A percentile compares a stretch with the other conserved stretches of the same genome.
These are phyloP conservation scores for Vitis cinerea DNA, from an alignment of 164 flowering plant species.

Conservation along the genomic window DNA sequence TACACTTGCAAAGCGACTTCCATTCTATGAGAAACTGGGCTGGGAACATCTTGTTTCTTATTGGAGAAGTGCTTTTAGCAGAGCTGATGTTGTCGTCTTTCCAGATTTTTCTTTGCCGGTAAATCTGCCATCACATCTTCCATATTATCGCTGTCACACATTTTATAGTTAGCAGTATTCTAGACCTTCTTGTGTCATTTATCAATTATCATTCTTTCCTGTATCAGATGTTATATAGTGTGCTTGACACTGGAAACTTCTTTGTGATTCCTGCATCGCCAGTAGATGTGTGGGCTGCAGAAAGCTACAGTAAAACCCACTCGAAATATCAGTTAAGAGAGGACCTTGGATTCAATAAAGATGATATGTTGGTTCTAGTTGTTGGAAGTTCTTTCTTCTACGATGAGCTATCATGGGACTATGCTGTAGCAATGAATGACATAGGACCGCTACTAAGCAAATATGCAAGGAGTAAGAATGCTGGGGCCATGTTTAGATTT, in stretches of 20 bases:
- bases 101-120: slow-evolving; percentile 88
- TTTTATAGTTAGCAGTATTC: not conserved
- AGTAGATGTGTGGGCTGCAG: slow-evolving; percentile 83
- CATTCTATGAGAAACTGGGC: slow-evolving; percentile 58
- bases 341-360: slow-evolving; percentile 45
- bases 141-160: not conserved
- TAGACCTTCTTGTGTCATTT: slow-evolving; percentile 1
- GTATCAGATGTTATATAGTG: slow-evolving; percentile 87
- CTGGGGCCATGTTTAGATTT: slow-evolving; percentile 57
- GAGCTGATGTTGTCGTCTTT: slow-evolving; percentile 83
- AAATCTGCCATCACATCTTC: slow-evolving; percentile 15
- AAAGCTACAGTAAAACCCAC: slow-evolving; percentile 57
- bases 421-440: slow-evolving; percentile 75
- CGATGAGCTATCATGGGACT: slow-evolving; percentile 79
- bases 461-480: slow-evolving; percentile 52
- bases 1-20: slow-evolving; percentile 74
- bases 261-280: slow-evolving; percentile 93
- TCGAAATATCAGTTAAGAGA: slow-evolving; percentile 54
- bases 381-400: slow-evolving; percentile 81
- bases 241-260: slow-evolving; percentile 94
- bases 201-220: slow-evolving; percentile 24
- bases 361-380: slow-evolving; percentile 75
- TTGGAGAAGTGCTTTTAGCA: slow-evolving; percentile 73
- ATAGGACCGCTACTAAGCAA: slow-evolving; percentile 70
- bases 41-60: slow-evolving; percentile 60